Base-by-base conservation (phyloP, 2,329 filamentous ascomycete genomes). In the Exophiala viscosa region DNA sequence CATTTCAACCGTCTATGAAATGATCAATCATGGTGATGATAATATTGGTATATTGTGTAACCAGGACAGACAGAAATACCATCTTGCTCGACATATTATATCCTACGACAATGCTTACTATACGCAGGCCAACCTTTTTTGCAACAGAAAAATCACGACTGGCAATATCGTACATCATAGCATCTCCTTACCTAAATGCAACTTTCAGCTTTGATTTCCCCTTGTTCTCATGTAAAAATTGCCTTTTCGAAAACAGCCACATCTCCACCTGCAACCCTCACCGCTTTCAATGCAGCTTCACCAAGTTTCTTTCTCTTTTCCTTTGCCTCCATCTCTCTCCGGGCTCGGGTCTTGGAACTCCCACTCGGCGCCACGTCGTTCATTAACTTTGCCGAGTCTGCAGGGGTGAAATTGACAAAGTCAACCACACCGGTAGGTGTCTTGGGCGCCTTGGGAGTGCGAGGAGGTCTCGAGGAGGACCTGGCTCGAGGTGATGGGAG, bases 401-500 rank as follows among this genome's bases (percentile, higher is more conserved):
- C 76, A 0, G 90, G 85, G 1, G 91, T 96, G 71, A 88, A 96
- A 70, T 97, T 97, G 59, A 96, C 88, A 66, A 97, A 97, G 60
- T 57, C 34, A 43, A 64, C 50, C 63, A 47, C 61, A 38, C 45
- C 45, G 10, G 54, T 68, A 7, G 68, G 66, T 28, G 61, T 63
- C 48, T 58, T 59, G 23, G 64, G 57, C 10, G 60, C 59, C 51
- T 68, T 72, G 18, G 57, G 51, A 8, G 57, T 60, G 28, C 55
- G 53, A 40, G 61, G 55, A 18, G 55, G 58, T 33, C 57, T 42
- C 14, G 58, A 59, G 5, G 54, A 51, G 10, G 59, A 59, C 41
- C 57, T 48, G 9, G 54, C 44, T 14, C 55, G 54, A 28, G 53
- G 45, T 14, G 50, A 67, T 32, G 46, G 58, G 69, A 41, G 65